Percentiles rank a stretch among this genome's conserved stretches.
phyloP scores from a whole-genome alignment of 2,329 filamentous ascomycete species.

The Bertia moriformis region DNA sequence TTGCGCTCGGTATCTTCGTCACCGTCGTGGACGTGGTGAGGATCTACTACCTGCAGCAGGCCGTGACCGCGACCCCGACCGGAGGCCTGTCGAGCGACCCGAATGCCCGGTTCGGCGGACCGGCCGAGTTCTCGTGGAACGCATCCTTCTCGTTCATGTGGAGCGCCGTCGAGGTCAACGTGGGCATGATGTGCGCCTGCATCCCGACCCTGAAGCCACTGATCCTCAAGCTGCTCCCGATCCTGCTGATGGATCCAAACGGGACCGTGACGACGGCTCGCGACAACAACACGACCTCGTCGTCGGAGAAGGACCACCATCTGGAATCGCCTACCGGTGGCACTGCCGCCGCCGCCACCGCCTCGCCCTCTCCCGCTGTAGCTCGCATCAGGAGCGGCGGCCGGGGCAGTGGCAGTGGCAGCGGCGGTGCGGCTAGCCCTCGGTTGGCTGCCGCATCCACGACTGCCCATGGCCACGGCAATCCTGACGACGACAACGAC shows the following conservation, averaged over 20 bases:
- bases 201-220: constrained; percentile 86
- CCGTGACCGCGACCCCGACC: constrained; percentile 30
- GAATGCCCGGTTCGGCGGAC: constrained; percentile 31
- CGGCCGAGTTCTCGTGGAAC: constrained; percentile 51
- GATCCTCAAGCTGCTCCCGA: constrained; percentile 47
- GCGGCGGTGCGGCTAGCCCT: constrained; percentile 5
- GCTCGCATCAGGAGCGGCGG: background rate
- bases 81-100: constrained; percentile 17
- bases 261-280: no score
- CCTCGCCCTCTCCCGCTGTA: background rate
- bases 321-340: constrained; percentile 6
- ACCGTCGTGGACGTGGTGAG: constrained; percentile 77
- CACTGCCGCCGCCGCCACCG: no score
- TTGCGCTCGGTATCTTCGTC: constrained; percentile 75
- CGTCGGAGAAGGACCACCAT: constrained; percentile 9
- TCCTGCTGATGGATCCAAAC: constrained; percentile 36
- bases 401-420: no score
- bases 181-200: constrained; percentile 79
- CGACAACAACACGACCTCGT: constrained; percentile 12
- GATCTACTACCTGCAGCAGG: constrained; percentile 77
- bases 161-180: constrained; percentile 81
- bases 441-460: constrained; percentile 9
- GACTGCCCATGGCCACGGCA: constrained; percentile 21
- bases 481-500: constrained; percentile 29
- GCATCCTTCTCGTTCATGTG: constrained; percentile 81